phyloP scores from a whole-genome alignment of 768 basidiomycete species.

The Suillus variegatus region DNA sequence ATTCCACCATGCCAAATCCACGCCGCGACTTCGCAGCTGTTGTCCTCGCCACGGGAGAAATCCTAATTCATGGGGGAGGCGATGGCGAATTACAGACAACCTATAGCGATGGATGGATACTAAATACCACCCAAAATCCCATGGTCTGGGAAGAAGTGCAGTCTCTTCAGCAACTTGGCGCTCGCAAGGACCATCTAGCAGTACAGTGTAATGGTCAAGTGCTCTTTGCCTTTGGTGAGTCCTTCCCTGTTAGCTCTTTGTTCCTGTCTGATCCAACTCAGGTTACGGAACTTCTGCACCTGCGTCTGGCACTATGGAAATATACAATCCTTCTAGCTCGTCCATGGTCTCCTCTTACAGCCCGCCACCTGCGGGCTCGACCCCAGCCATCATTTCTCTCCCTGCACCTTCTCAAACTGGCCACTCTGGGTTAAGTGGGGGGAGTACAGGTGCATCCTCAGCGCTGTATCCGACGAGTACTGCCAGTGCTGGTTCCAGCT shows the following conservation, averaged over 20 bases:
- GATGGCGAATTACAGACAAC: conserved; percentile 55
- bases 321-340: conserved; percentile 47
- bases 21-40: conserved; percentile 65
- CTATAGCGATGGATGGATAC: conserved; percentile 71
- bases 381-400: conserved; percentile 33
- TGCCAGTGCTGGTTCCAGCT: conserved; percentile 15
- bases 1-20: conserved; percentile 49
- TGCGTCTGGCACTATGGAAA: conserved; percentile 52
- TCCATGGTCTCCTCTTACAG: conserved; percentile 45
- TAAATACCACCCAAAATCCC: conserved; percentile 55
- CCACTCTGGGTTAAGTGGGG: conserved; percentile 10
- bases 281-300: conserved; percentile 34
- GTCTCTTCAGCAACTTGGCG: conserved; percentile 57
- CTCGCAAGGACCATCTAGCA: conserved; percentile 75
- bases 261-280: conserved; percentile 14
- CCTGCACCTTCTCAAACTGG: conserved; percentile 36
- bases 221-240: conserved; percentile 78
- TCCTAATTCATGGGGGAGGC: conserved; percentile 81
- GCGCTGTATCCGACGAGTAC: conserved; percentile 13
- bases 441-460: conserved; percentile 10
- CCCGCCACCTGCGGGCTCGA: conserved; percentile 32
- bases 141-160: conserved; percentile 60
- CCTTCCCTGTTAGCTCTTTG: not conserved
- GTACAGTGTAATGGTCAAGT: conserved; percentile 59
- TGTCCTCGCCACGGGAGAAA: conserved; percentile 48